These are phyloP conservation scores for Populus pruinosa DNA, from an alignment of 345 rosid species.

Conservation along the genomic window DNA sequence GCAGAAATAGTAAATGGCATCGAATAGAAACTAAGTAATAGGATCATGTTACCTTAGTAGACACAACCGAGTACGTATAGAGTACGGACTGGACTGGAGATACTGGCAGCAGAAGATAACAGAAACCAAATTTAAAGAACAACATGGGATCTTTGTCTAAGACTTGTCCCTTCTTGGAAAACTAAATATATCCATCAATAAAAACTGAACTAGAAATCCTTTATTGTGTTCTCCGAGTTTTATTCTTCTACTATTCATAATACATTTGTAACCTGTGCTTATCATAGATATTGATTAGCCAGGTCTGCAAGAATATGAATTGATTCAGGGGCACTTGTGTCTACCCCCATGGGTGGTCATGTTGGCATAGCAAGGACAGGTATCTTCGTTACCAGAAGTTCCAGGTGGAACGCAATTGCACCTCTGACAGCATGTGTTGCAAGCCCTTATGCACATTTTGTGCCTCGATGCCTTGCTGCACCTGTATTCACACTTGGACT, in stretches of 20 bases:
- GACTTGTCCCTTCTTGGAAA: not conserved
- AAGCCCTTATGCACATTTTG: constrained; percentile 48
- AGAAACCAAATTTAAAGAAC: not conserved
- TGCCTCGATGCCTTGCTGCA: constrained; percentile 50
- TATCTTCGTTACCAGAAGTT: constrained; percentile 39
- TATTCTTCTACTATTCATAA: not conserved
- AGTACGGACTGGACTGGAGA: not conserved
- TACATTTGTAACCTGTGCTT: not conserved
- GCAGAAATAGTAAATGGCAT: not conserved
- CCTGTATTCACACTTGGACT: constrained; percentile 36
- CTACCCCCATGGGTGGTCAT: constrained; percentile 46
- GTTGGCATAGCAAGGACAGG: constrained; percentile 47
- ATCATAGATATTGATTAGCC: not conserved
- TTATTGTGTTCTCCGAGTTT: not conserved
- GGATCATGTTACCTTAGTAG: not conserved
- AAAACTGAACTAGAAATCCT: not conserved
- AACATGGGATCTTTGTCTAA: not conserved
- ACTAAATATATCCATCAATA: not conserved
- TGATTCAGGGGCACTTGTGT: constrained; percentile 42
- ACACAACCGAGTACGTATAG: not conserved
- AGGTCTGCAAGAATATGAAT: not conserved
- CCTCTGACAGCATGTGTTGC: constrained; percentile 49
- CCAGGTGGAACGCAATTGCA: constrained; percentile 59
- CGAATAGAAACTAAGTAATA: too few species aligned
- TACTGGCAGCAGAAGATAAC: not conserved